Conservation (phyloP, 1,284 basidiomycete genomes). For the Cryptococcus depauperatus region DNA sequence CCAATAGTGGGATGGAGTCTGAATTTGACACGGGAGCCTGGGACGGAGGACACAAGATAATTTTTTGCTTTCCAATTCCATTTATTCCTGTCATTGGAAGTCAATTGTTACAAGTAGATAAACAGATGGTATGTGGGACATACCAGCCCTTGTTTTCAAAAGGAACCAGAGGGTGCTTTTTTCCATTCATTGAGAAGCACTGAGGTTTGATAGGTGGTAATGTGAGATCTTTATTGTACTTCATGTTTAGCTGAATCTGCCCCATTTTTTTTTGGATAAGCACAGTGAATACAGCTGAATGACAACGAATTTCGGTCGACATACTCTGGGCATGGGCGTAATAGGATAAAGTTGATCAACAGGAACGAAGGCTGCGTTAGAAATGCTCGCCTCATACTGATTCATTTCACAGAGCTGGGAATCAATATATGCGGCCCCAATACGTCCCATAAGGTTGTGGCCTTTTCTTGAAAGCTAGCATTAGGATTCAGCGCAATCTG, state of each 20-base stretch:
- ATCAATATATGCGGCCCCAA: constrained; percentile 36
- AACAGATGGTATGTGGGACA: constrained; percentile 4
- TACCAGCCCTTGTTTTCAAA: constrained; percentile 29
- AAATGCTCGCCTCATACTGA: constrained; percentile 15
- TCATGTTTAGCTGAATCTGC: constrained; percentile 23
- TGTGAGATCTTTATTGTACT: constrained; percentile 16
- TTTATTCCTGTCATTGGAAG: constrained; percentile 17
- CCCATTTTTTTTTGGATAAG: not conserved
- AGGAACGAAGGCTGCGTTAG: constrained; percentile 3
- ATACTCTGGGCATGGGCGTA: constrained; percentile 24
- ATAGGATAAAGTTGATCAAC: constrained; percentile 21
- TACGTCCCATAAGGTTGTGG: constrained; percentile 28
- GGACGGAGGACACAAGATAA: constrained; percentile 33
- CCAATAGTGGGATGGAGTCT: constrained; percentile 28
- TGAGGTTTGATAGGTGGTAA: constrained; percentile 21
- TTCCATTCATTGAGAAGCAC: constrained; percentile 30
- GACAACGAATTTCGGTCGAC: constrained; percentile 4
- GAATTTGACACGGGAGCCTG: constrained; percentile 33
- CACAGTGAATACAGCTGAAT: not conserved
- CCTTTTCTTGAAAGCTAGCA: constrained; percentile 17
- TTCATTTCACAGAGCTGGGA: constrained; percentile 39
- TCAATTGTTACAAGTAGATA: not conserved
- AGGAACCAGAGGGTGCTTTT: constrained; percentile 25
- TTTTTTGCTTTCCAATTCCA: constrained; percentile 39
- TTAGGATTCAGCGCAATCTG: not conserved